A percentile compares a stretch with the other conserved stretches of the same genome.
Evolutionary conservation across 2,329 filamentous ascomycete genomes (phyloP).

Genomic region (Aspergillus brasiliensis): DNA sequence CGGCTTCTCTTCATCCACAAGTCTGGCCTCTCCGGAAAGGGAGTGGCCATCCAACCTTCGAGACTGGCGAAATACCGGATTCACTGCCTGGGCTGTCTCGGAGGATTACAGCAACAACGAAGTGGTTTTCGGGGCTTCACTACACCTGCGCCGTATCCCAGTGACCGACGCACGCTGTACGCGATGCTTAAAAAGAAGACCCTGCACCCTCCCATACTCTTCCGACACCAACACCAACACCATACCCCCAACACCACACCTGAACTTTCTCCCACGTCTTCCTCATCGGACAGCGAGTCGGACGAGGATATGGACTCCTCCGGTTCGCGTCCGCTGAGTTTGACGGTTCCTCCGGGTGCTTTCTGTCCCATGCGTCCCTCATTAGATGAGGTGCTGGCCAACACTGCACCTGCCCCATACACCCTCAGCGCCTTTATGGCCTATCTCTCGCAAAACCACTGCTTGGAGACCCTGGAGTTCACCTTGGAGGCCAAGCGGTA

Average conservation of each 20-base stretch:
- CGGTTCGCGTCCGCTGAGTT: slow-evolving; percentile 47
- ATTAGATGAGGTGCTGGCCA: slow-evolving; percentile 82
- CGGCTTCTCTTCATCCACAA: slow-evolving; percentile 18
- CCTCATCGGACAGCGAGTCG: slow-evolving; percentile 46
- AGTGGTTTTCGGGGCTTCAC: slow-evolving; percentile 16
- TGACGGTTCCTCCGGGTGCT: slow-evolving; percentile 42
- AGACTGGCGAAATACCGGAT: slow-evolving; percentile 1
- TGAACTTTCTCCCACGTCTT: slow-evolving; percentile 45
- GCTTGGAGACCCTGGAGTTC: slow-evolving; percentile 93
- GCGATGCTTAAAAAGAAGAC: slow-evolving; percentile 45
- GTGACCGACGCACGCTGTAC: slow-evolving; percentile 31
- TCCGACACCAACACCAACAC: slow-evolving; percentile 42
- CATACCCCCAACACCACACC: slow-evolving; percentile 48
- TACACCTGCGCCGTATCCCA: slow-evolving; percentile 14
- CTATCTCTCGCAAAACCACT: slow-evolving; percentile 95
- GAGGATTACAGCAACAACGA: slow-evolving; percentile 3
- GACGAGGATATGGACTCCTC: slow-evolving; percentile 48
- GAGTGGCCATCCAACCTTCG: not conserved
- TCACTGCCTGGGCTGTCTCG: slow-evolving; percentile 9
- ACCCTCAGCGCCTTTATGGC: slow-evolving; percentile 93
- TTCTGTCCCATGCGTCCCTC: slow-evolving; percentile 63
- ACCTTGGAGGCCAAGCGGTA: slow-evolving; percentile 92
- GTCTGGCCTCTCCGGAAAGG: slow-evolving; percentile 10
- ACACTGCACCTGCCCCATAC: slow-evolving; percentile 83
- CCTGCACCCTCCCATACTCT: slow-evolving; percentile 36